Evolutionary conservation across 2,329 filamentous ascomycete species (phyloP).

Genomic region (Stachybotrys chlorohalonatus): DNA sequence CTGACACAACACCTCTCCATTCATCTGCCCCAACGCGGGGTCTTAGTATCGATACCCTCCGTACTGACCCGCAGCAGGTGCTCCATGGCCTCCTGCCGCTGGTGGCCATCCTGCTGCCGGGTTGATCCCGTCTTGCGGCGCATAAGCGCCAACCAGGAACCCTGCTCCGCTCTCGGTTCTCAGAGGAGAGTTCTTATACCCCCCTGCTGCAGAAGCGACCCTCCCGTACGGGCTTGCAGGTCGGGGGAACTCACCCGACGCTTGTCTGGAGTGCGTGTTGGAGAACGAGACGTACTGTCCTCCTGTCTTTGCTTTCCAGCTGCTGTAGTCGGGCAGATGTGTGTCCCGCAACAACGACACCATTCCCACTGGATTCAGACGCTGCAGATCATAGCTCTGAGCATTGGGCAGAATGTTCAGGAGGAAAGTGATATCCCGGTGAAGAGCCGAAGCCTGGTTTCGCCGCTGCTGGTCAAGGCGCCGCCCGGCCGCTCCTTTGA

Average conservation of each 20-base stretch:
- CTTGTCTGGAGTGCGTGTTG: constrained; percentile 28
- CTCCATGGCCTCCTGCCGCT: constrained; percentile 18
- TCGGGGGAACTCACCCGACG: constrained; percentile 35
- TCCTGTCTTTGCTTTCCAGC: constrained; percentile 40
- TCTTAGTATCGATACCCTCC: constrained; percentile 24
- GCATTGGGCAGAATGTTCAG: constrained; percentile 68
- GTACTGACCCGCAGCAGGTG: constrained; percentile 23
- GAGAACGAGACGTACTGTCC: constrained; percentile 21
- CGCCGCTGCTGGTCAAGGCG: constrained; percentile 71
- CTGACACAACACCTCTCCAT: background rate
- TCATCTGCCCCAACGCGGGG: background rate
- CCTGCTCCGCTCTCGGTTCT: constrained; percentile 31
- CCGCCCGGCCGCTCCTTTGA: constrained; percentile 83
- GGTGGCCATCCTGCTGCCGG: constrained; percentile 18
- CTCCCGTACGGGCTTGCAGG: constrained; percentile 40
- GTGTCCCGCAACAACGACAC: constrained; percentile 64
- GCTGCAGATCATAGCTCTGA: constrained; percentile 60
- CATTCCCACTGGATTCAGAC: constrained; percentile 62
- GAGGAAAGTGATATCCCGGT: constrained; percentile 56
- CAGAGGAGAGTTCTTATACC: constrained; percentile 43
- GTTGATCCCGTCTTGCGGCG: constrained; percentile 15
- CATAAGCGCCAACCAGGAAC: constrained; percentile 19
- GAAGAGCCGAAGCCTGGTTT: constrained; percentile 58
- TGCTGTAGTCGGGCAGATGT: constrained; percentile 51
- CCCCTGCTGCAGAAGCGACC: constrained; percentile 26